Conservation (phyloP, 805 yeast genomes). For the Ogataea saltuana region DNA sequence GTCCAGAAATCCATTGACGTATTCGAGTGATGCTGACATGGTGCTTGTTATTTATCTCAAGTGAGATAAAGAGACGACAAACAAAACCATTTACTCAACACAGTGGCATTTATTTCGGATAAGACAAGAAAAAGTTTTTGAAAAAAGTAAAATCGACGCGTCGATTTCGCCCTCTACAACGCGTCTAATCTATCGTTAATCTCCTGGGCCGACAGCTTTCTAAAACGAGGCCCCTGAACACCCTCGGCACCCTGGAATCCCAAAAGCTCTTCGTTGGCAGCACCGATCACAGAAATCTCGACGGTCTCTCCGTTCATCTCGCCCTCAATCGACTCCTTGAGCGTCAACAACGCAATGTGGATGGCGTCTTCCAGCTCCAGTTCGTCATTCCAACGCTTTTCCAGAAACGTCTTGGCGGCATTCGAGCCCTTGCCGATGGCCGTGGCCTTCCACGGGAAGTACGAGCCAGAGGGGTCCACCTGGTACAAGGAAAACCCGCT, state of each 20-base stretch:
- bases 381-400: conserved; percentile 97
- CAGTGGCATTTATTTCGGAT: background rate
- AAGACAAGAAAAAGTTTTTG: background rate
- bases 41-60: no score
- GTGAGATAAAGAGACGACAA: no score
- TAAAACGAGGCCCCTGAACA: conserved; percentile 86
- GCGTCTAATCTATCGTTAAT: conserved; percentile 95
- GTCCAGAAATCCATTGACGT: conserved; percentile 64
- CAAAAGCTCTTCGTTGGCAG: conserved; percentile 73
- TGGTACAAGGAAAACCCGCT: conserved; percentile 81
- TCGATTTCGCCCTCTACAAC: conserved; percentile 44
- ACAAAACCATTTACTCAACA: background rate
- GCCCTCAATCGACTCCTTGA: conserved; percentile 96
- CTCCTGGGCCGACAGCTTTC: conserved; percentile 83
- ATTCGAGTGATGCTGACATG: conserved; percentile 29
- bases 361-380: conserved; percentile 97
- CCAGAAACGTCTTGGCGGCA: conserved; percentile 96
- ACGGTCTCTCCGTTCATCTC: conserved; percentile 96
- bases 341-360: conserved; percentile 89
- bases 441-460: conserved; percentile 99
- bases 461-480: conserved; percentile 97
- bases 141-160: background rate
- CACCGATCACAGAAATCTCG: conserved; percentile 86
- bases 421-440: conserved; percentile 96
- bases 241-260: conserved; percentile 82